A percentile compares a stretch with the other conserved stretches of the same genome.
Evolutionary conservation across 2,329 filamentous ascomycete genomes (phyloP).

Genomic region (Penicillium sp.): DNA sequence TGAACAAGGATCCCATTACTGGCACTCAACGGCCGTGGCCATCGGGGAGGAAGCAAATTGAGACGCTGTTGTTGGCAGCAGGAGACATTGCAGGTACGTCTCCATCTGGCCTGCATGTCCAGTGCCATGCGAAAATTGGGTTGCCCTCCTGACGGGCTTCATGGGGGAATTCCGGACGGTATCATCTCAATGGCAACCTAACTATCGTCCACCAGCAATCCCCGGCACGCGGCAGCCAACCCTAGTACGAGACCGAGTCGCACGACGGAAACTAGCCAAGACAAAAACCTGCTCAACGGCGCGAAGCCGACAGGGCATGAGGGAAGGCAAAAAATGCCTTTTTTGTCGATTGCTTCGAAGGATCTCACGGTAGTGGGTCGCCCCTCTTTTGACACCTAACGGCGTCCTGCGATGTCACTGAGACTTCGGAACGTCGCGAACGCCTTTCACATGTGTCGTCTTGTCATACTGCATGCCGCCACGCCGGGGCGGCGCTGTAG

Average conservation of each 20-base stretch:
- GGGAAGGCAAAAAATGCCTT: conserved; percentile 18
- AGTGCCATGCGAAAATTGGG: conserved; percentile 16
- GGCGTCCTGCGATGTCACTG: conserved; percentile 16
- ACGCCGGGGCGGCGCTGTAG: background rate
- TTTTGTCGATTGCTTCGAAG: conserved; percentile 17
- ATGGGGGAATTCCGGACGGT: conserved; percentile 3
- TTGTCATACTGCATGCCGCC: conserved; percentile 19
- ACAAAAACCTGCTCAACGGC: conserved; percentile 21
- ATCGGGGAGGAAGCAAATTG: background rate
- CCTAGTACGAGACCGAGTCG: conserved; percentile 13
- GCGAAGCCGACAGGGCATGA: conserved; percentile 16
- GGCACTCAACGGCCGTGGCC: background rate
- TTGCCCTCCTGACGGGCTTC: conserved; percentile 12
- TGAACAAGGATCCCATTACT: conserved; percentile 7
- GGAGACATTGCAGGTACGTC: conserved; percentile 1
- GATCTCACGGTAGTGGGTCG: conserved; percentile 14
- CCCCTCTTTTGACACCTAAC: background rate
- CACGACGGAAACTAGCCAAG: conserved; percentile 14
- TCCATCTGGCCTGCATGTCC: conserved; percentile 12
- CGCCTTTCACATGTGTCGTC: conserved; percentile 22
- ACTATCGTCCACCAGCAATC: conserved; percentile 17
- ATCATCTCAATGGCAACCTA: conserved; percentile 12
- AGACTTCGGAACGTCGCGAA: conserved; percentile 20
- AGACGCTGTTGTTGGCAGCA: background rate
- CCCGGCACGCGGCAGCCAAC: conserved; percentile 18